Percentiles rank a stretch among this genome's conserved stretches.
Evolutionary conservation across 1,284 basidiomycete species (phyloP).

Genomic region (Ceratorhiza oryzae-sativae): DNA sequence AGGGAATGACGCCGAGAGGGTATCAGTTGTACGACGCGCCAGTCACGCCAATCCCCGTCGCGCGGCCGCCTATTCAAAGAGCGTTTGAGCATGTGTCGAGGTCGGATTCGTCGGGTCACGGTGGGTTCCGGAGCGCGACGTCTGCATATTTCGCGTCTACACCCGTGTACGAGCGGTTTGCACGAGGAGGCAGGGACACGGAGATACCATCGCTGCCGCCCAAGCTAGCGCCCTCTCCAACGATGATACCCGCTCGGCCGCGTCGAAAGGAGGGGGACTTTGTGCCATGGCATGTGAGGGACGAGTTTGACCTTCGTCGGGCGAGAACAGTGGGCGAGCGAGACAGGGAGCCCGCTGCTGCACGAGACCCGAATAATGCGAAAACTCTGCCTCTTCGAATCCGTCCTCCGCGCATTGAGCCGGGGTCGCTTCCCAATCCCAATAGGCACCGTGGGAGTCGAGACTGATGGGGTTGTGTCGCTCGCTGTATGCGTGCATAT

Average conservation of each 20-base stretch:
- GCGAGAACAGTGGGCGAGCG: not conserved
- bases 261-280: not conserved
- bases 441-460: conserved; percentile 4
- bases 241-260: not conserved
- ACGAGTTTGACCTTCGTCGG: not conserved
- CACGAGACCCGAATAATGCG: not conserved
- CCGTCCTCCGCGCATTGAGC: conserved; percentile 11
- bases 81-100: conserved; percentile 18
- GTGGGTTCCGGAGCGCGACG: not conserved
- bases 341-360: not conserved
- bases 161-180: conserved; percentile 31
- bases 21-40: conserved; percentile 25
- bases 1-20: not conserved
- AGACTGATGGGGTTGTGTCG: not conserved
- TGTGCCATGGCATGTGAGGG: conserved; percentile 8
- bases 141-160: conserved; percentile 21
- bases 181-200: not conserved
- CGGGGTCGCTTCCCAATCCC: conserved; percentile 15
- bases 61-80: conserved; percentile 14
- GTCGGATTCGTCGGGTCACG: not conserved
- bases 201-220: not conserved
- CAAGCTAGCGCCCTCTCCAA: not conserved
- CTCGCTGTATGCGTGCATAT: conserved; percentile 19
- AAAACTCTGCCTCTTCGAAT: not conserved
- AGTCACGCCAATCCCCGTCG: conserved; percentile 1